Evolutionary conservation across 371 early-diverging fungal species (phyloP), one percentile per base, ranked within the genome.

Genomic region (Smittium mucronatum): DNA sequence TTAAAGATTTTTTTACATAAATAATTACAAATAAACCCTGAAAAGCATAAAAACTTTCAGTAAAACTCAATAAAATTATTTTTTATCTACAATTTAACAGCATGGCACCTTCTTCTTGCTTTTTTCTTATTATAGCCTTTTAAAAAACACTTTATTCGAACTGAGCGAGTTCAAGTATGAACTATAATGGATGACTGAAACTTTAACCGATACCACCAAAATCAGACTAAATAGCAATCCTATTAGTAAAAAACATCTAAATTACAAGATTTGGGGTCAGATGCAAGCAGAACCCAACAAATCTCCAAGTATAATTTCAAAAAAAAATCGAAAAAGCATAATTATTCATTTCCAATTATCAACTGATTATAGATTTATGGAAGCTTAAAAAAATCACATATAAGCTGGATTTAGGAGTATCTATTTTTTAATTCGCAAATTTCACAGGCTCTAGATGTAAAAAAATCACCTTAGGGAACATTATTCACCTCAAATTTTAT

Each of bases 401-500:
- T 11, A 47, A 47, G 47, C 47, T 47, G 5, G 47, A 21, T 11
- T 11, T 21, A 47, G 47, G 47, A 21, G 5, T 47, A 5, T 21
- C 5, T 5, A 5, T 11, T 11, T 5, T 21, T n/a, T 15, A 61
- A 61, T 5, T 30, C 5, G 16, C 63, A 5, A 61, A 61, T 16
- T 33, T n/a, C n/a, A 16, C 16, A 61, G 63, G 30, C 30, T 61
- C 28, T 11, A 5, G 32, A n/a, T 30, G n/a, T 16, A 61, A 32
- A 5, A 61, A 32, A 32, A 61, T 16, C 16, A 32, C 28, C 5
- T 5, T 61, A n/a, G 63, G 63, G 16, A 5, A n/a, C 30, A 61
- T 61, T 5, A 61, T 61, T 11, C 15, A 61, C 63, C 63, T 15
- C 63, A 61, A 15, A 28, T 61, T 61, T 61, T 61, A 61, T 33